Evolutionary conservation across 2,329 filamentous ascomycete species (phyloP), one percentile per base, ranked within the genome.

Genomic region (Neonectria coccinea): DNA sequence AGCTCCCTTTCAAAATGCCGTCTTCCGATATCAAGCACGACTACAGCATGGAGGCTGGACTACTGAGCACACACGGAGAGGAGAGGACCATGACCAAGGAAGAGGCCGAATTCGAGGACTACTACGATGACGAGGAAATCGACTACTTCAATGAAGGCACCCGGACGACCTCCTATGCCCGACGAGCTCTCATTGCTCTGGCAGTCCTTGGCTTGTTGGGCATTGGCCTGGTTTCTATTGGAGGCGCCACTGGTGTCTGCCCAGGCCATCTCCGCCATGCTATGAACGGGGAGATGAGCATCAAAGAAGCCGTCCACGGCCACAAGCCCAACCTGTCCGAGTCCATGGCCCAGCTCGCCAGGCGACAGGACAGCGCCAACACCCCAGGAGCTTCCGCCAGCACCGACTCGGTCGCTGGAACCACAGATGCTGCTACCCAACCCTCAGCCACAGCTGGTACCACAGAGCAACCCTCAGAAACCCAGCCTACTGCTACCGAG

Each of bases 331-430:
- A 73, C 59, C 53, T 73, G 47, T 73, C 71, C 42, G 67, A 73
- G 18, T 61, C 86, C 62, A 81, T 92, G 67, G 83, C 91, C 59
- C 86, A 88, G 62, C 79, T 93, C 61, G 91, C 87, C 41, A 89
- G 88, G 78, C 86, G 90, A 67, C 86, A 80, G 67, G 29, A 51
- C 27, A 36, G 18, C 8, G 39, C 39, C 48, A 74, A 89, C 67
- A 77, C 80, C 58, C 71, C 71, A 36, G 61, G 25, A 6, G 53
- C 71, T n/a, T 54, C 62, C 52, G 56, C 65, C 39, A 64, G 66
- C 47, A 52, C 60, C 10, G 56, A 61, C 31, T 56, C 48, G 8
- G 53, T 57, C 16, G 56, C 42, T 18, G 9, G 20, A 22, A 29
- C 36, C 10, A 41, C 48, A 25, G 47, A 33, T 20, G 11, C 25